Evolutionary conservation across 345 rosid species (phyloP), one percentile per base, ranked within the genome.

Genomic region (Theobroma cacao): DNA sequence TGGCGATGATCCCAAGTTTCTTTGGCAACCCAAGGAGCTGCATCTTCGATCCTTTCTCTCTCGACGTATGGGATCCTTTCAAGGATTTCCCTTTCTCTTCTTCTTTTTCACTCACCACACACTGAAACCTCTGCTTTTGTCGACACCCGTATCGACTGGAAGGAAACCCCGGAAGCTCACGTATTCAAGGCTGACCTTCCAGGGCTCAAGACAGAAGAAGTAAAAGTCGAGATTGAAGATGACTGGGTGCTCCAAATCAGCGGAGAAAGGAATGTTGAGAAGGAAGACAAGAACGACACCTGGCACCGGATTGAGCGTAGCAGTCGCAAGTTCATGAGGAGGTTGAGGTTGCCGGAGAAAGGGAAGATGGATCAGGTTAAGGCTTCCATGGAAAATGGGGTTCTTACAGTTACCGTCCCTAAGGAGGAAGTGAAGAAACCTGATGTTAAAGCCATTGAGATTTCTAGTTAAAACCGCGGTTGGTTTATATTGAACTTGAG

Each of bases 301-400:
- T 70, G 74, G 74, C 74, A 70, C 40, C 74, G 74, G 2, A 36
- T 70, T 7, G 74, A 70, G 20, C 74, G 74, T 1, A 50, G 74
- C 36, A 45, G 58, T 24, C 59, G 74, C 40, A 43, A 24, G 40
- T 70, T 70, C 56, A 22, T 47, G 58, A 47, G 74, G 74, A 26
- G 74, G 40, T 70, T 62, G 1, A 62, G 41, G 40, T 13, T 62
- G 67, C 67, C 67, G 40, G 67, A 62, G 20, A 62, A 62, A 13
- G 67, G 13, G 13, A 62, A 62, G 41, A 10, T 62, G 67, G 40
- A 62, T 15, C 40, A 62, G 18, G 15, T 62, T 30, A 62, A 62
- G 67, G 67, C 67, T 3, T 13, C 40, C 36, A 62, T 62, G 67
- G 67, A 62, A 38, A 62, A 62, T 31, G 67, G 67, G 13, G 67